Percentiles rank a stretch among this genome's conserved stretches.
phyloP scores from a whole-genome alignment of 176 grass and related monocot genomes.

The Paspalum vaginatum region DNA sequence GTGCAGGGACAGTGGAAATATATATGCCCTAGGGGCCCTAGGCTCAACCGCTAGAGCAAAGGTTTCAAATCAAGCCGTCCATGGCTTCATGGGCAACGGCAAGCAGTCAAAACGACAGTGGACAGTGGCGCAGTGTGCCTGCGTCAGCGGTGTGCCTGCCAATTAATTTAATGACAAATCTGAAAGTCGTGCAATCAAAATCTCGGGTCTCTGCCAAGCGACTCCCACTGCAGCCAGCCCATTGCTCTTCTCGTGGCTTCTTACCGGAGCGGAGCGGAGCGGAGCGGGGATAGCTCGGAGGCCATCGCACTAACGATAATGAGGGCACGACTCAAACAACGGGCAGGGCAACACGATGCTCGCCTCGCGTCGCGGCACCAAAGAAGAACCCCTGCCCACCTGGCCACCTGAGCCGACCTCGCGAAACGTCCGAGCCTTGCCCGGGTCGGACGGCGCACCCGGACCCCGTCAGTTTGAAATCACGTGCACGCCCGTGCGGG shows the following conservation, averaged over 20 bases:
- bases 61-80: constrained; percentile 49
- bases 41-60: background rate
- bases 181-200: background rate
- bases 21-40: too few species aligned
- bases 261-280: too few species aligned
- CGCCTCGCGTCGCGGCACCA: too few species aligned
- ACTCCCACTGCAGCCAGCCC: too few species aligned
- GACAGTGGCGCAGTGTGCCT: constrained; percentile 15
- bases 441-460: background rate
- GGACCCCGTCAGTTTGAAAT: constrained; percentile 41
- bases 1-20: too few species aligned
- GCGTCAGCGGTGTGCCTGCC: constrained; percentile 2
- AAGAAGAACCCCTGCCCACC: too few species aligned
- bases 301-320: too few species aligned
- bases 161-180: constrained; percentile 28
- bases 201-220: background rate
- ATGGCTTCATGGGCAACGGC: constrained; percentile 4
- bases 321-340: too few species aligned
- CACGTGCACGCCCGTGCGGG: constrained; percentile 14
- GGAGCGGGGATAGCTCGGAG: too few species aligned
- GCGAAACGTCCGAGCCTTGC: background rate
- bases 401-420: background rate
- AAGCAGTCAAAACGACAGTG: constrained; percentile 39
- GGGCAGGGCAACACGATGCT: too few species aligned
- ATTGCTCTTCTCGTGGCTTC: too few species aligned